These are phyloP conservation scores for Metschnikowia hibisci DNA, from an alignment of 805 yeast genomes.

Conservation along the genomic window DNA sequence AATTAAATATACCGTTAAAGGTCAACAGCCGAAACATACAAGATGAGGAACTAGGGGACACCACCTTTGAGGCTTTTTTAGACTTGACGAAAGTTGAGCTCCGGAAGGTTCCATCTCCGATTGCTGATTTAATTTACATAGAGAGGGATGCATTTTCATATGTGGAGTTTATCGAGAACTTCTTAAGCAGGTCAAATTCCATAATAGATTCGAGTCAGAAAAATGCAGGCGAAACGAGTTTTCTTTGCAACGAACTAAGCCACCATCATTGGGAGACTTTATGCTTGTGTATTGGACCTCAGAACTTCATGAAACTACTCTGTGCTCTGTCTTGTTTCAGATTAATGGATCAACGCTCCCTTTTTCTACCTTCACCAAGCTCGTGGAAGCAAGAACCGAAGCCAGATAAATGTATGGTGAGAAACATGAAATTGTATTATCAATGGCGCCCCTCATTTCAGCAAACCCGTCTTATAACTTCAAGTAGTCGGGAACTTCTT, in stretches of 20 bases:
- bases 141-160: background rate
- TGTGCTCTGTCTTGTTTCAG: conserved; percentile 15
- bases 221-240: conserved; percentile 5
- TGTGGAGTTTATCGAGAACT: conserved; percentile 5
- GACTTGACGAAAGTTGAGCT: background rate
- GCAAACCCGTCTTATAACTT: background rate
- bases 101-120: background rate
- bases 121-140: background rate
- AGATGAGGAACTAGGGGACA: background rate
- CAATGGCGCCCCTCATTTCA: conserved; percentile 2
- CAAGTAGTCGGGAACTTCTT: background rate
- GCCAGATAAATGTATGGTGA: background rate
- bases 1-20: background rate
- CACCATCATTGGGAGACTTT: conserved; percentile 42
- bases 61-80: background rate
- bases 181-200: background rate
- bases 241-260: conserved; percentile 40
- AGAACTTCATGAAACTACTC: conserved; percentile 34
- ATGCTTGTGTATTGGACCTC: conserved; percentile 37
- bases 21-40: background rate
- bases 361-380: background rate
- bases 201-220: background rate
- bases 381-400: background rate
- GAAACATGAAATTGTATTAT: background rate
- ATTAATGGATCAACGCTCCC: background rate